Percentiles rank a stretch among this genome's conserved stretches.
These are phyloP conservation scores for Lipomyces chichibuensis DNA, from an alignment of 805 yeast genomes.

Conservation along the genomic window DNA sequence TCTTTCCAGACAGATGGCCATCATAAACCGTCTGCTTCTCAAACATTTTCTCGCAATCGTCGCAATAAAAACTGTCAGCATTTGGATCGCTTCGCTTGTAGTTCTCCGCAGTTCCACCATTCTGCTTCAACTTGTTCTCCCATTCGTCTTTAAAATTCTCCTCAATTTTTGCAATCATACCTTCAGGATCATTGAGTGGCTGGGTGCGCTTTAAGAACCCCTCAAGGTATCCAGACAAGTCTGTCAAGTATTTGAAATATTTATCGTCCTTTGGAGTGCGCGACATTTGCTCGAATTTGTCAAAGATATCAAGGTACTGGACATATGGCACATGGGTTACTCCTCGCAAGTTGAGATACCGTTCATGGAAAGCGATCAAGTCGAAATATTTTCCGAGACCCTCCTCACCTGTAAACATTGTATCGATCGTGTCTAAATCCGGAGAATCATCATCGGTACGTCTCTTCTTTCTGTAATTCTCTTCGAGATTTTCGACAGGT, in stretches of 20 bases:
- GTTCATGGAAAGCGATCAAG: slow-evolving; percentile 54
- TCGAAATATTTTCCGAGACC: slow-evolving; percentile 67
- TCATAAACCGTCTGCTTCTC: slow-evolving; percentile 65
- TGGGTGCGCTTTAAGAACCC: slow-evolving; percentile 53
- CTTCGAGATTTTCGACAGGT: slow-evolving; percentile 40
- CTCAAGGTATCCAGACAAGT: slow-evolving; percentile 55
- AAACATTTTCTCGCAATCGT: slow-evolving; percentile 64
- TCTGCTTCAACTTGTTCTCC: slow-evolving; percentile 36
- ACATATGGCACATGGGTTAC: slow-evolving; percentile 49
- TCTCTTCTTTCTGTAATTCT: slow-evolving; percentile 37
- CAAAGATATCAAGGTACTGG: slow-evolving; percentile 55
- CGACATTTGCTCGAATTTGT: slow-evolving; percentile 45
- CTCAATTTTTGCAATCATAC: slow-evolving; percentile 40
- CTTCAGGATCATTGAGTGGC: slow-evolving; percentile 53
- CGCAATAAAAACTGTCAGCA: slow-evolving; percentile 53
- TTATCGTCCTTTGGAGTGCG: slow-evolving; percentile 39
- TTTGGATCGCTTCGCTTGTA: background rate
- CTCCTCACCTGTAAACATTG: slow-evolving; percentile 63
- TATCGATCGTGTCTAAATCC: slow-evolving; percentile 45
- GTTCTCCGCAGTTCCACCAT: slow-evolving; percentile 1
- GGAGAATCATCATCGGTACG: slow-evolving; percentile 25
- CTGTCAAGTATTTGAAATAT: slow-evolving; percentile 53
- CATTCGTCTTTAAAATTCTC: slow-evolving; percentile 39
- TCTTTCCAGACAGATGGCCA: slow-evolving; percentile 73
- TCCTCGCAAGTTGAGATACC: slow-evolving; percentile 55